Conservation (phyloP, 129 eudicot genomes). For the Tanacetum coccineum region DNA sequence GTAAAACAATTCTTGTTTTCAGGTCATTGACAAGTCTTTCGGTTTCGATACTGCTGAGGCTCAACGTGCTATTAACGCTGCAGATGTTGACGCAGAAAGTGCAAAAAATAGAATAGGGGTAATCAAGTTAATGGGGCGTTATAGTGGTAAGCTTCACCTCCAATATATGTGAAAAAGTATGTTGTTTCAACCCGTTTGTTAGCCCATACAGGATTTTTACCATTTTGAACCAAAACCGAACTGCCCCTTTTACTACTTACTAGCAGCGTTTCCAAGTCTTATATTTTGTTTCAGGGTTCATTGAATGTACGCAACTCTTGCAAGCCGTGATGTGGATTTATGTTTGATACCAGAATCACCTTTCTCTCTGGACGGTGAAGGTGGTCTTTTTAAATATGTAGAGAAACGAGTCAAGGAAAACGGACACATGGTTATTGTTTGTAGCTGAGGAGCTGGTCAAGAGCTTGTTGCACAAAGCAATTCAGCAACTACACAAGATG, state of each 20-base stretch:
- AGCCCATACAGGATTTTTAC: too few relatives aligned
- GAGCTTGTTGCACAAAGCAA: constrained; percentile 59
- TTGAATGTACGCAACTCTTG: constrained; percentile 95
- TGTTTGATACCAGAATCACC: constrained; percentile 97
- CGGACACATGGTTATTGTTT: constrained; percentile 96
- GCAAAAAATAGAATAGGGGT: constrained; percentile 87
- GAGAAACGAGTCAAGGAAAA: constrained; percentile 76
- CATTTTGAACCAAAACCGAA: not conserved
- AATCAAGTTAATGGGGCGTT: constrained; percentile 93
- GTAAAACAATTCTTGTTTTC: constrained; percentile 27
- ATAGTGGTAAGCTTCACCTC: constrained; percentile 58
- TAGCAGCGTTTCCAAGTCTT: not conserved
- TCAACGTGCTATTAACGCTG: constrained; percentile 95
- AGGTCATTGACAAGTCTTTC: constrained; percentile 91
- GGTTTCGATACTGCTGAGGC: constrained; percentile 99
- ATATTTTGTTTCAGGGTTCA: constrained; percentile 62
- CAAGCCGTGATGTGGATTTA: constrained; percentile 90
- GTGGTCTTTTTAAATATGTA: constrained; percentile 72
- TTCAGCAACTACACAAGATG: constrained; percentile 48
- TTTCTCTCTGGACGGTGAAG: constrained; percentile 78
- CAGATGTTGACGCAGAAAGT: constrained; percentile 94
- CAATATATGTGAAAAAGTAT: not conserved
- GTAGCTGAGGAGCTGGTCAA: constrained; percentile 97
- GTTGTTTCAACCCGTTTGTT: too few relatives aligned
- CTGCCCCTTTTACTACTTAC: not conserved